Base-by-base conservation (phyloP, 257 asterid genomes). In the Solanum pinnatisectum region DNA sequence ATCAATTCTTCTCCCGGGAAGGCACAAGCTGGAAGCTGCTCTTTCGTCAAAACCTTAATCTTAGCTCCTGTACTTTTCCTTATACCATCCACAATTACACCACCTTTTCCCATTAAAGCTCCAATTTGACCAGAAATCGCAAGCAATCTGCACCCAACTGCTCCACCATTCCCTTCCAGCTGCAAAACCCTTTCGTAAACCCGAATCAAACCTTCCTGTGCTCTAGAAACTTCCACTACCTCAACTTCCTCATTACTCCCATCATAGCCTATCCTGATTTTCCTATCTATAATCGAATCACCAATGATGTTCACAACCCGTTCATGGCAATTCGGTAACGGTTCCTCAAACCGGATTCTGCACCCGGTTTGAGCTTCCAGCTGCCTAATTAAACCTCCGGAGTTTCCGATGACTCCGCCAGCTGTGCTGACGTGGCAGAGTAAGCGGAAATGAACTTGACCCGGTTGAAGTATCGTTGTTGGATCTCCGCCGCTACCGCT, bases 151-250 rank as follows among this genome's bases (percentile, higher is more conserved):
- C 96, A 94, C 35, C 91, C 90, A 56, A 87, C 52, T 52, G 85
- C 77, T 23, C 49, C 60, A 77, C 32, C 87, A n/a, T 79, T 90
- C 84, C 89, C 87, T 90, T 93, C 93, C n/a, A 92, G 84, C 92
- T 93, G 92, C 90, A 91, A 79, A 91, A 94, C 90, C 92, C 95
- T 92, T 88, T 93, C 94, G 18, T 92, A 93, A 91, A 94, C 94
- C 88, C 91, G 90, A 83, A 94, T 35, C 87, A 94, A 88, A 65
- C 94, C 95, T 88, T 91, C 93, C 88, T 94, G 96, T 37, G 94
- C 95, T 79, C 70, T 77, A 22, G 95, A 92, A 87, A 89, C 92
- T 81, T 87, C 91, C 85, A 90, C 88, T 87, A n/a, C 81, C 13
- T 89, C 90, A 86, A 86, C 88, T 35, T 83, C 76, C n/a, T 67